Evolutionary conservation across 2,329 filamentous ascomycete species (phyloP).

Genomic region (Rutstroemia sp.): DNA sequence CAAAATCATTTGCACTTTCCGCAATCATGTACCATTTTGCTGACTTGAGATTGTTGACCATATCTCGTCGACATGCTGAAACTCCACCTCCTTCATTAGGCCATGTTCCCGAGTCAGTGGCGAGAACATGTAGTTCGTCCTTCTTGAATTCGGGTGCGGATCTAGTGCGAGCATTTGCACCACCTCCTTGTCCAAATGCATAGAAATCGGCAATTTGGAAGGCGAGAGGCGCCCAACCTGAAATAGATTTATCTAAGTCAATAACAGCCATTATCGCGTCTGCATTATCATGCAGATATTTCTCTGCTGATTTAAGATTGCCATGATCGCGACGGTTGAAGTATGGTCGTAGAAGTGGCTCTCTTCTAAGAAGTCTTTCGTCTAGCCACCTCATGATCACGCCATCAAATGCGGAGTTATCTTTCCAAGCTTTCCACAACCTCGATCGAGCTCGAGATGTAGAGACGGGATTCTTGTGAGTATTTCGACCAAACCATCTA

Average conservation of each 20-base stretch:
- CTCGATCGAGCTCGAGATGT: constrained; percentile 36
- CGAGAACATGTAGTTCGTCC: constrained; percentile 35
- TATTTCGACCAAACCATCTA: constrained; percentile 31
- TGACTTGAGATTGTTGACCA: constrained; percentile 40
- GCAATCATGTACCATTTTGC: constrained; percentile 44
- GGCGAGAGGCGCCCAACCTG: constrained; percentile 25
- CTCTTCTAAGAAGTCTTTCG: constrained; percentile 35
- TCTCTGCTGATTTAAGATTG: constrained; percentile 32
- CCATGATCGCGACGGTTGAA: constrained; percentile 33
- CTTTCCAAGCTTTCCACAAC: constrained; percentile 42
- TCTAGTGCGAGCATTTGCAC: constrained; percentile 29
- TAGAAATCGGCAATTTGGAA: constrained; percentile 31
- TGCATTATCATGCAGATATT: constrained; percentile 31
- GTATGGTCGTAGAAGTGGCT: constrained; percentile 33
- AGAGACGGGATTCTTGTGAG: constrained; percentile 31
- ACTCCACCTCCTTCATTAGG: constrained; percentile 37
- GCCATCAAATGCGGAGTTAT: constrained; percentile 36
- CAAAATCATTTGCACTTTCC: constrained; percentile 45
- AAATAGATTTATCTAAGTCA: constrained; percentile 27
- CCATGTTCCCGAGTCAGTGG: constrained; percentile 28
- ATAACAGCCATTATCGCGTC: constrained; percentile 27
- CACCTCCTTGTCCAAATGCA: constrained; percentile 30
- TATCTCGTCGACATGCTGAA: constrained; percentile 42
- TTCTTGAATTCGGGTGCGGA: constrained; percentile 21
- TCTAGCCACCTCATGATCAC: constrained; percentile 41